Evolutionary conservation across 495 filamentous ascomycete genomes (phyloP), one percentile per base, ranked within the genome.

Genomic region (Penicillium waksmanii): DNA sequence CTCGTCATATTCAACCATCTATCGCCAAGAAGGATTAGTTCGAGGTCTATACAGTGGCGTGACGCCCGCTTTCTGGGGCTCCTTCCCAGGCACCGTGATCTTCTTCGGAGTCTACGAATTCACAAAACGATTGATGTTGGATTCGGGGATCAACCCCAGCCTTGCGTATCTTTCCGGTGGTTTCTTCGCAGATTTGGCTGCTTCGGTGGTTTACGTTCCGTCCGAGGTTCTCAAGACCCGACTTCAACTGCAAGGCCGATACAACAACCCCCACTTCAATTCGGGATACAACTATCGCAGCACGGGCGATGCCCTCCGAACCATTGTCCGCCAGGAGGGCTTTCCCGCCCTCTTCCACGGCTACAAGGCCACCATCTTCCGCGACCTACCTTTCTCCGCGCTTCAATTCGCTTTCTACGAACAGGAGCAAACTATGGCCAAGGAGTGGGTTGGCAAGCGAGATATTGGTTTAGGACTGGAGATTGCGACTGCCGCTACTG

Each of bases 321-420:
- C 91, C 2, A 97, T 98, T 36, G 78, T 93, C 31, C 85, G 84
- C 33, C 81, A 82, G 35, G 96, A 98, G 76, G 95, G 95, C 0
- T 77, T 91, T 35, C 80, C 84, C 0, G 95, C 96, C 13, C 80
- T 98, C 2, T 97, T 96, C 71, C 88, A 96, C 67, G 96, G 96
- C 2, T 98, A 95, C 72, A 93, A 93, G 68, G 81, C 95, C 15
- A 98, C 95, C 0, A 85, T 98, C 21, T 96, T 90, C 79, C 90
- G 95, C 57, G 95, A 98, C 69, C 84, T 98, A 6, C 95, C 95
- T 2, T 98, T 96, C 70, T 96, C 92, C 11, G 95, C 95, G 0
- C 77, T 98, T 8, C 94, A 97, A 70, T 98, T 98, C 73, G 92
- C 96, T 54, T 98, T 98, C 71, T 98, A 97, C 73, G 95, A 98